Conservation (phyloP, 1,139 yeast species). For the Hansenula sp. region DNA sequence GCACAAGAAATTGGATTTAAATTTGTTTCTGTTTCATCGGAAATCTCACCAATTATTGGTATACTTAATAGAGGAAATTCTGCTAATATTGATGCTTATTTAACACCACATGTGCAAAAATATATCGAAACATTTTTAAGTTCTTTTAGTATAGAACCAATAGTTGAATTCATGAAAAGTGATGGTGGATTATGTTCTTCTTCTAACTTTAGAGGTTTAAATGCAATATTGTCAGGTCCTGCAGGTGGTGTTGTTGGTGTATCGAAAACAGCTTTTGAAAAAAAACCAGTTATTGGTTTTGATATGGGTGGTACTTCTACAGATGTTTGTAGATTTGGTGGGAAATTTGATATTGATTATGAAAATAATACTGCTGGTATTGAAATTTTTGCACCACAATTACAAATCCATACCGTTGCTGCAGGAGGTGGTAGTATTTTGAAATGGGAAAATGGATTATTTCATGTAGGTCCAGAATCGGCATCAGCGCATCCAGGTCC, state of each 20-base stretch:
- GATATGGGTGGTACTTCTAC: slow-evolving; percentile 66
- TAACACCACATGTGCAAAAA: slow-evolving; percentile 66
- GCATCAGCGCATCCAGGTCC: slow-evolving; percentile 64
- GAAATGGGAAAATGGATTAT: slow-evolving; percentile 48
- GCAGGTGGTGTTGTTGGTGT: slow-evolving; percentile 64
- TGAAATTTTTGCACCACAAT: slow-evolving; percentile 51
- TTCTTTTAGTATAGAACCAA: slow-evolving; percentile 43
- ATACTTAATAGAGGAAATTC: slow-evolving; percentile 68
- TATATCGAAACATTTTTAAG: slow-evolving; percentile 59
- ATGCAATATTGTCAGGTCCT: slow-evolving; percentile 55
- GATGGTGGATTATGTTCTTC: slow-evolving; percentile 56
- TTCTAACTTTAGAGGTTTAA: slow-evolving; percentile 44
- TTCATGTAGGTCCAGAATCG: slow-evolving; percentile 56
- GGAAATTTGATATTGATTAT: slow-evolving; percentile 47
- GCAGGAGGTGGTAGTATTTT: slow-evolving; percentile 59
- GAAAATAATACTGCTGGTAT: slow-evolving; percentile 56
- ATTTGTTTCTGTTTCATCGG: slow-evolving; percentile 60
- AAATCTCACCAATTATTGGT: slow-evolving; percentile 70
- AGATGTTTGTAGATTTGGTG: slow-evolving; percentile 48
- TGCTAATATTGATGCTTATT: slow-evolving; percentile 70
- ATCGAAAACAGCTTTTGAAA: slow-evolving; percentile 45
- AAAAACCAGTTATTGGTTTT: slow-evolving; percentile 43
- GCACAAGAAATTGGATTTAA: slow-evolving; percentile 58
- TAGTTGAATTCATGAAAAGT: slow-evolving; percentile 53
- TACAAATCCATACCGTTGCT: slow-evolving; percentile 55